Percentiles rank a stretch among this genome's conserved stretches.
These are phyloP conservation scores for Aspergillus incahuasiensis DNA, from an alignment of 495 filamentous ascomycete genomes.

Conservation along the genomic window DNA sequence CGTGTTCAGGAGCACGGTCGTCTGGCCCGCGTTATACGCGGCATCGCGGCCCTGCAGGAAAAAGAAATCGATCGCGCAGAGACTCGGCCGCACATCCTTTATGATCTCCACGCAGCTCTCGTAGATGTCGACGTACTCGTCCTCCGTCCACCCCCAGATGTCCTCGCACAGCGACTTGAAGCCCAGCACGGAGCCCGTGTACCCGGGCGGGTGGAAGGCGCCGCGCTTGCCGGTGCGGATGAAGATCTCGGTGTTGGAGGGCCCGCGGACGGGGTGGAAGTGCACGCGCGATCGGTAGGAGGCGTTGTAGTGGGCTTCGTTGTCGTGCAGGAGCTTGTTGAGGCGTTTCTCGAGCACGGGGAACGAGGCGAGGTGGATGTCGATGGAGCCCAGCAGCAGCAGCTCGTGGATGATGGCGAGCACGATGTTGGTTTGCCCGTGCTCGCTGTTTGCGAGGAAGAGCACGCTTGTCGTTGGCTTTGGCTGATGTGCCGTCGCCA, in stretches of 20 bases:
- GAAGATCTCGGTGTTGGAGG: conserved; percentile 39
- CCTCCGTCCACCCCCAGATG: conserved; percentile 41
- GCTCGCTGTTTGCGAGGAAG: conserved; percentile 53
- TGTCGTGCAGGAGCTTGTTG: conserved; percentile 29
- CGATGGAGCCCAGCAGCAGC: conserved; percentile 36
- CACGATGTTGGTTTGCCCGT: conserved; percentile 52
- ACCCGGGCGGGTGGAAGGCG: conserved; percentile 34
- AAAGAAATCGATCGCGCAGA: conserved; percentile 47
- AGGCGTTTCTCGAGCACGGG: conserved; percentile 26
- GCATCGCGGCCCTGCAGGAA: conserved; percentile 49
- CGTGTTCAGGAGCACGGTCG: conserved; percentile 32
- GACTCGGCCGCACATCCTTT: conserved; percentile 30
- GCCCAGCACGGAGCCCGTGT: conserved; percentile 31
- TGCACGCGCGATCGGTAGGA: conserved; percentile 23
- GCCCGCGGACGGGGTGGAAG: conserved; percentile 43
- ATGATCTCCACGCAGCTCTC: conserved; percentile 42
- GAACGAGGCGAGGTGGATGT: conserved; percentile 53
- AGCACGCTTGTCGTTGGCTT: conserved; percentile 28
- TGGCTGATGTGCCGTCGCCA: too few relatives aligned
- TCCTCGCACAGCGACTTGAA: conserved; percentile 33
- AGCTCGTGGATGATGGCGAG: conserved; percentile 51
- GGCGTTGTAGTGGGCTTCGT: conserved; percentile 19
- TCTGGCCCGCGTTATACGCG: conserved; percentile 27
- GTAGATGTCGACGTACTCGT: conserved; percentile 47
- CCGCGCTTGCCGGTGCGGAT: conserved; percentile 31